Evolutionary conservation across 139 green algal species (phyloP).

Genomic region (Microglena sp.): DNA sequence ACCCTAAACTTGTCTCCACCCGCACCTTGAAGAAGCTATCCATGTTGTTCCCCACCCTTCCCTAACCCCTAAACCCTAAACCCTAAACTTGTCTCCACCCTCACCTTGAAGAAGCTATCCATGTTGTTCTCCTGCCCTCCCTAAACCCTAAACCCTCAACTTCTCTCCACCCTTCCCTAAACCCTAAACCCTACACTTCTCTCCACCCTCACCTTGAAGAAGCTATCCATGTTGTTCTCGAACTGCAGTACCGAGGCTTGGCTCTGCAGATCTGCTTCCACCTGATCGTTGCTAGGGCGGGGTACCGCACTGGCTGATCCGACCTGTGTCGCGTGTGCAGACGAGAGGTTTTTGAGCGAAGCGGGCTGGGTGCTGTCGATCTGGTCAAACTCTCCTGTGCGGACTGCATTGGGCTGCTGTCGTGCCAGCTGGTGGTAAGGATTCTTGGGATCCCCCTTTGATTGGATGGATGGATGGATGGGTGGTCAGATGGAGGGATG

Average conservation of each 20-base stretch:
- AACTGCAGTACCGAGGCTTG: constrained; percentile 17
- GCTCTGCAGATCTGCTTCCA: constrained; percentile 8
- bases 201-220: constrained; percentile 11
- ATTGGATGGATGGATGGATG: too few relatives aligned
- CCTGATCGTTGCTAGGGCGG: not conserved
- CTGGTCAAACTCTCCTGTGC: constrained; percentile 8
- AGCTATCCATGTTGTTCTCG: constrained; percentile 12
- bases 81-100: too few relatives aligned
- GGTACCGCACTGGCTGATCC: too few relatives aligned
- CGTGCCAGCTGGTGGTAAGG: constrained; percentile 22
- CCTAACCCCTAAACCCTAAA: too few relatives aligned
- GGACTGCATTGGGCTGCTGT: constrained; percentile 21
- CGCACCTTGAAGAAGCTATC: constrained; percentile 17
- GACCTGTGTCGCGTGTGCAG: too few relatives aligned
- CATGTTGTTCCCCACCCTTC: constrained; percentile 12
- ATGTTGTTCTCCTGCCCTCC: too few relatives aligned
- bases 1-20: too few relatives aligned
- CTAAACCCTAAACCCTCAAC: too few relatives aligned
- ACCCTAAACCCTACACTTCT: too few relatives aligned
- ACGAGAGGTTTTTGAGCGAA: too few relatives aligned
- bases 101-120: constrained; percentile 16
- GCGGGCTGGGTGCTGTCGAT: not conserved
- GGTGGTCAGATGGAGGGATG: too few relatives aligned
- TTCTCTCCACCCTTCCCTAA: too few relatives aligned
- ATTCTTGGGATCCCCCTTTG: not conserved